Conservation (phyloP, 306 rosid species). For the Malus domestica region DNA sequence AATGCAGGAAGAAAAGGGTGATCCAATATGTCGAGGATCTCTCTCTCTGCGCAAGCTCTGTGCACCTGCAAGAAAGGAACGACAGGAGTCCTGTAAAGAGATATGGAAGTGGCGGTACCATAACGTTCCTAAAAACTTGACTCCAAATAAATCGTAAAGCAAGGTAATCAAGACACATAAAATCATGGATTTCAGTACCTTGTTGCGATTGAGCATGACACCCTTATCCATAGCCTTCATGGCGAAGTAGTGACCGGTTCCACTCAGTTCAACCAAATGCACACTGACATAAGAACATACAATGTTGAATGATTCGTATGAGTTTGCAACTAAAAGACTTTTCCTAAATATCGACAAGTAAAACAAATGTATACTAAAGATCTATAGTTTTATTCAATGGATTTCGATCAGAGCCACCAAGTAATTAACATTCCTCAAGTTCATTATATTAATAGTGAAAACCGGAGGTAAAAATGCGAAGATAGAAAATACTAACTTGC, state of each 20-base stretch:
- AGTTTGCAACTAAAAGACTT: too few species aligned
- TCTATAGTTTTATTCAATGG: neutral
- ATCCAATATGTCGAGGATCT: constrained; percentile 92
- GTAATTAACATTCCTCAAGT: neutral
- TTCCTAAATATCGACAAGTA: too few species aligned
- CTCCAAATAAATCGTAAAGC: neutral
- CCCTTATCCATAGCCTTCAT: constrained; percentile 98
- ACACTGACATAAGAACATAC: constrained; percentile 38
- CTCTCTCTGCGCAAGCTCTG: constrained; percentile 96
- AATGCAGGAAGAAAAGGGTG: constrained; percentile 96
- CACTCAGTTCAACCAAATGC: constrained; percentile 84
- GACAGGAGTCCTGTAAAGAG: constrained; percentile 1
- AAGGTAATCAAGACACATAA: neutral
- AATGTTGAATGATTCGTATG: neutral
- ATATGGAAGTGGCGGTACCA: constrained; percentile 2
- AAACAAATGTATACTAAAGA: too few species aligned
- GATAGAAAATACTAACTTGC: constrained; percentile 46
- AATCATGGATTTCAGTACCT: constrained; percentile 35
- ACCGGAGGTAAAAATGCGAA: neutral
- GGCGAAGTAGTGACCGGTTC: constrained; percentile 67
- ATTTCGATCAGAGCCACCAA: neutral
- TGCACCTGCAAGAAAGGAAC: constrained; percentile 61
- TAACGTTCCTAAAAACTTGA: neutral
- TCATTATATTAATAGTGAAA: neutral
- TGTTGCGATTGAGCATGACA: constrained; percentile 89